Evolutionary conservation across 495 filamentous ascomycete genomes (phyloP), one percentile per base, ranked within the genome.

Genomic region (Trichoderma orchidacearum): DNA sequence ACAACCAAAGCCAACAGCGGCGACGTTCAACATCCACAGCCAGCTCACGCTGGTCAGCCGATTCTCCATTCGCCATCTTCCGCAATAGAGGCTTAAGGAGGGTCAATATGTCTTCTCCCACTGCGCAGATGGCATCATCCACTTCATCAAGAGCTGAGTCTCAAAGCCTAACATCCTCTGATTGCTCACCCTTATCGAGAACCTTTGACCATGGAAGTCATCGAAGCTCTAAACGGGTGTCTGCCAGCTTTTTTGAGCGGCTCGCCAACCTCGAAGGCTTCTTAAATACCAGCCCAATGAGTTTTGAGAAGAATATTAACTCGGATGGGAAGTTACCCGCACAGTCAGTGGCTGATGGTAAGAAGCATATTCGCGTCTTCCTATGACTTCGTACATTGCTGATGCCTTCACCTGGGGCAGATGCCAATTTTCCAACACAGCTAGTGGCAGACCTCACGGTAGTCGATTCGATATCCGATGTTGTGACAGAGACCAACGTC

Each of bases 11-110:
- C 17, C 59, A 62, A 27, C 62, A 55, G 45, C 50, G 56, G 27
- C 68, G 66, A 21, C 62, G 62, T 5, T 67, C 71, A 2, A 57
- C 63, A n/a, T 70, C 68, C 11, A 70, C 65, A 5, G 64, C 61
- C n/a, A 65, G 68, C 21, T 72, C 73, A 4, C 59, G 65, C 11
- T 62, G 63, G 6, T 67, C 69, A 3, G 64, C 60, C 50, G 65
- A 70, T 18, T 64, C 64, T 27, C 56, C 59, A 1, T 66, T 66
- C 34, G 65, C 63, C 2, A 61, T 76, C 30, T 66, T 75, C 21
- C 54, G 60, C 12, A 62, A 54, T 48, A 53, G 66, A 9, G 60
- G 65, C 17, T 56, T 62, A 17, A 70, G 62, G 61, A 63, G 31
- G 34, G 38, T 34, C 30, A 55, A 38, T 12, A 28, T 11, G 5